Evolutionary conservation across 768 basidiomycete genomes (phyloP).

Genomic region (Hemileccinum impolitum): DNA sequence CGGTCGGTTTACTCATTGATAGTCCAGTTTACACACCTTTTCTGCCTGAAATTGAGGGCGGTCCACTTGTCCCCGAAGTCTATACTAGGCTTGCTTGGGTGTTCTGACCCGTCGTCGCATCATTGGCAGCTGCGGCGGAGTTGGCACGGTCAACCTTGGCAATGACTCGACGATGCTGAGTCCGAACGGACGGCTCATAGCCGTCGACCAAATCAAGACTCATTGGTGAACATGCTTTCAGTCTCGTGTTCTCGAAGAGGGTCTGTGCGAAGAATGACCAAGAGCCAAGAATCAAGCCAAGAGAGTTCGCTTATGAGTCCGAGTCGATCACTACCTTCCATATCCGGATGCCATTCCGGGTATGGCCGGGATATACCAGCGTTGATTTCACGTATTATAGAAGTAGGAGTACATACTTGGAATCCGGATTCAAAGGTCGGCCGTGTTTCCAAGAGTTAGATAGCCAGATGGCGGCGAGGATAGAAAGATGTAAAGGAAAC

Average conservation of each 20-base stretch:
- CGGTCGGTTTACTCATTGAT: background rate
- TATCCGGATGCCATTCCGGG: background rate
- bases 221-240: background rate
- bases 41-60: background rate
- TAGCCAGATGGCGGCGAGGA: too few relatives aligned
- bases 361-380: too few relatives aligned
- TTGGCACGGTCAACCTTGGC: too few relatives aligned
- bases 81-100: background rate
- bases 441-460: too few relatives aligned
- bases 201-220: background rate
- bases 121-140: background rate
- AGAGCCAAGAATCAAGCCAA: constrained; percentile 18
- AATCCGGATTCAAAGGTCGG: too few relatives aligned
- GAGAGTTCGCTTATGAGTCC: background rate
- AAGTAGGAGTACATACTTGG: too few relatives aligned
- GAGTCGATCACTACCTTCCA: constrained; percentile 16
- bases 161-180: background rate
- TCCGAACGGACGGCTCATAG: background rate
- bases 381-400: too few relatives aligned
- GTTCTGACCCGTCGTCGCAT: too few relatives aligned
- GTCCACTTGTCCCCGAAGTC: background rate
- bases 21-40: background rate
- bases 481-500: too few relatives aligned
- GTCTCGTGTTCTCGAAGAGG: constrained; percentile 1
- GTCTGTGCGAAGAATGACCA: background rate